A percentile compares a stretch with the other conserved stretches of the same genome.
These are phyloP conservation scores for Francoa sonchifolia DNA, from an alignment of 441 rosid species.

Conservation along the genomic window DNA sequence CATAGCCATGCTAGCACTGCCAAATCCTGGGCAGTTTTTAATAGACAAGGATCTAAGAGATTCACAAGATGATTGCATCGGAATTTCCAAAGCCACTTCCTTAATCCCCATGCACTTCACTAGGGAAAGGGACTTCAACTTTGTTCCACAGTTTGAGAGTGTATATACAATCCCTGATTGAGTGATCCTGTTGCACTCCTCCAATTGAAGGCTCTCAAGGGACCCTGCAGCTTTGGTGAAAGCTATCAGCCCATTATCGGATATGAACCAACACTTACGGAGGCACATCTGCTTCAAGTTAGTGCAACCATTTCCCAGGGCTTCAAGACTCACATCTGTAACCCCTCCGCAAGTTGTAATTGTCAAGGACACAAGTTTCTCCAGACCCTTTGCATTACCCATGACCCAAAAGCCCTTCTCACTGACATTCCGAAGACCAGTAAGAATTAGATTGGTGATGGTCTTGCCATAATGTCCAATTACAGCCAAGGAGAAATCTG, in stretches of 20 bases:
- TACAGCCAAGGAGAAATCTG: constrained; percentile 80
- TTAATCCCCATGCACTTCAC: constrained; percentile 68
- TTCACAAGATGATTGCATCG: constrained; percentile 32
- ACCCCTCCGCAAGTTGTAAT: constrained; percentile 63
- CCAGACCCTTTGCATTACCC: constrained; percentile 79
- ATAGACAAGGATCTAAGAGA: constrained; percentile 53
- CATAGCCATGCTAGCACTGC: constrained; percentile 56
- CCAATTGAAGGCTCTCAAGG: constrained; percentile 75
- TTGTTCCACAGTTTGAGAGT: constrained; percentile 41
- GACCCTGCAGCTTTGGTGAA: constrained; percentile 51
- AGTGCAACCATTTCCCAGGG: constrained; percentile 56
- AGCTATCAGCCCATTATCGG: constrained; percentile 62
- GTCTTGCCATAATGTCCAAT: constrained; percentile 75
- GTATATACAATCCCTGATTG: constrained; percentile 47
- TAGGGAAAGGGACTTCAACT: constrained; percentile 52
- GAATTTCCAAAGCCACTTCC: constrained; percentile 31
- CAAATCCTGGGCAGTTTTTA: constrained; percentile 73
- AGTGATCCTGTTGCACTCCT: constrained; percentile 69
- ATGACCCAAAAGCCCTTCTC: constrained; percentile 98
- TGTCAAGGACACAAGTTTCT: constrained; percentile 41
- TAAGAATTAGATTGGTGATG: constrained; percentile 48
- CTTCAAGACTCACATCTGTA: constrained; percentile 73
- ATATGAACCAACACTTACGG: constrained; percentile 61
- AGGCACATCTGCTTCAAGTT: constrained; percentile 71
- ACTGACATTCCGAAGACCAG: constrained; percentile 56